Evolutionary conservation across 2,329 filamentous ascomycete genomes (phyloP).

Genomic region (Hypoxylon sp.): DNA sequence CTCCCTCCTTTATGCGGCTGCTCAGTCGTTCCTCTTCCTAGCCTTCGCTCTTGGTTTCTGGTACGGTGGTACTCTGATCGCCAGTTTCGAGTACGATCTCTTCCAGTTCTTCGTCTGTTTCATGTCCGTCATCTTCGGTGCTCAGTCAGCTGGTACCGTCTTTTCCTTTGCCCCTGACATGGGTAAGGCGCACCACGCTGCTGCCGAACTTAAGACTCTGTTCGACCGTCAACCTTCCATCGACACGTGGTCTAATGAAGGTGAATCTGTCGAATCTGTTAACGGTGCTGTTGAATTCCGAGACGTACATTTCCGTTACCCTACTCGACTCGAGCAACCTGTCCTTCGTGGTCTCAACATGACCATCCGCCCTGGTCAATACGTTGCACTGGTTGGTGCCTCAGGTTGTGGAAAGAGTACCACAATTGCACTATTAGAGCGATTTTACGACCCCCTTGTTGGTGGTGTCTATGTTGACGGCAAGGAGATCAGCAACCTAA

Average conservation of each 20-base stretch:
- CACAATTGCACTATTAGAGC: constrained; percentile 88
- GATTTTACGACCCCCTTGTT: constrained; percentile 89
- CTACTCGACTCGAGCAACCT: constrained; percentile 89
- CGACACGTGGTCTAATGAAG: constrained; percentile 80
- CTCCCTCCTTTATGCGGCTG: constrained; percentile 80
- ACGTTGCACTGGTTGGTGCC: constrained; percentile 90
- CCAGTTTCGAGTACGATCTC: constrained; percentile 72
- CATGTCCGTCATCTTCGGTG: constrained; percentile 85
- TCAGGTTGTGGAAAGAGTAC: constrained; percentile 95
- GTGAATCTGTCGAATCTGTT: constrained; percentile 67
- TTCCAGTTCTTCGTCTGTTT: constrained; percentile 96
- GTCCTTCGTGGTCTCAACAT: constrained; percentile 87
- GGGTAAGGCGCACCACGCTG: constrained; percentile 89
- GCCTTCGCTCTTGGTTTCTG: constrained; percentile 90
- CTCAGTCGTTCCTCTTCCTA: constrained; percentile 84
- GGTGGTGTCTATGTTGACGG: constrained; percentile 86
- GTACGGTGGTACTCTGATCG: constrained; percentile 85
- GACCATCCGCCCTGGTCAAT: constrained; percentile 77
- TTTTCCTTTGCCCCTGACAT: constrained; percentile 93
- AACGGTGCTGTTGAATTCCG: constrained; percentile 88
- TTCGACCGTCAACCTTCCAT: constrained; percentile 85
- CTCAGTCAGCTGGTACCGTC: constrained; percentile 88
- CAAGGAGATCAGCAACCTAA: constrained; percentile 80
- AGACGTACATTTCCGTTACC: constrained; percentile 93
- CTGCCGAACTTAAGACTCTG: constrained; percentile 79